Base-by-base conservation (phyloP, 2,329 filamentous ascomycete species). In the Epichloe uncinata region DNA sequence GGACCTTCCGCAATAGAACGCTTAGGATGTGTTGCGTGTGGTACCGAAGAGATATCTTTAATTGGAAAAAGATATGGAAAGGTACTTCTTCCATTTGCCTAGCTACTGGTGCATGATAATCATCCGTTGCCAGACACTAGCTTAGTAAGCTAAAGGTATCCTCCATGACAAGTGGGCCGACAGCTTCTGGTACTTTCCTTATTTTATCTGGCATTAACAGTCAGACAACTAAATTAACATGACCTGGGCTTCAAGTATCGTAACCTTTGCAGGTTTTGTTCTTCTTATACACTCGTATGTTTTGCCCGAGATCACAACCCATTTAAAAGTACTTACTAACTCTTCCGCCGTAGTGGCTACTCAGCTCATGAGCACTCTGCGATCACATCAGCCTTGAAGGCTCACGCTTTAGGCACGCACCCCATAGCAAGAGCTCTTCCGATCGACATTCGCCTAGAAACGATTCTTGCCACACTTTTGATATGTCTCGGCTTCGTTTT, bases 341-440 rank as follows among this genome's bases (percentile, higher is more conserved):
- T 5, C 15, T 11, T 52, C 45, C 48, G 37, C 51, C 49, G 34
- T 63, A 98, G 93, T 55, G 94, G 90, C 70, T 98, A 97, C 70
- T 98, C 93, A 47, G 89, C 90, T 44, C 86, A 95, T 68, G 93
- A 98, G 70, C 87, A 95, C 70, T 85, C 87, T 6, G 75, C 82
- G 20, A 78, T 95, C 46, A 79, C 82, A 58, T 78, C 82, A 50
- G 72, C 73, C 35, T 66, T 73, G 48, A 64, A 71, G 42, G 69
- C 71, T 33, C 64, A 73, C 41, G 60, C 70, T 4, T 61, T 69
- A 26, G 65, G 74, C 4, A 67, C 72, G 33, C 60, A 68, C 18
- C 61, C 69, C 13, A 59, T 69, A 3, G 57, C 66, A 47, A 61
- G 67, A 51, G 71, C 76, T 15, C 75, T 97, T 1, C 91, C 93